These are phyloP conservation scores for Clathrospora elynae DNA, from an alignment of 2,329 filamentous ascomycete species.

Conservation along the genomic window DNA sequence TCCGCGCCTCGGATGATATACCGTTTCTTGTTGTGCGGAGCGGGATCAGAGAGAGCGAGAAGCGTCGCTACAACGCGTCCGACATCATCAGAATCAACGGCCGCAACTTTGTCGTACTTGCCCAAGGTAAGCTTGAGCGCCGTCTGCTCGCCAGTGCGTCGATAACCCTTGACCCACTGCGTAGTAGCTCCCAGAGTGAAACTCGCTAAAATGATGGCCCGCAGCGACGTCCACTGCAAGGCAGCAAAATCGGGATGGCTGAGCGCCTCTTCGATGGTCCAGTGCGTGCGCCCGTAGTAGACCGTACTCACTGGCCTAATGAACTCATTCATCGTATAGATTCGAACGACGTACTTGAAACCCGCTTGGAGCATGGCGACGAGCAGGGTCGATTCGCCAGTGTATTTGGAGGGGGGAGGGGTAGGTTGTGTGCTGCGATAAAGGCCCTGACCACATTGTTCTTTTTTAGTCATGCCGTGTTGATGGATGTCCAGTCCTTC, in stretches of 20 bases:
- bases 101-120: conserved; percentile 8
- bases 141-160: conserved; percentile 9
- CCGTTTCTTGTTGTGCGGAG: conserved; percentile 17
- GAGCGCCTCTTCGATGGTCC: conserved; percentile 24
- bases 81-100: conserved; percentile 25
- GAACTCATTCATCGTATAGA: conserved; percentile 22
- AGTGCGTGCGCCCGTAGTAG: conserved; percentile 25
- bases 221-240: conserved; percentile 22
- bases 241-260: conserved; percentile 9
- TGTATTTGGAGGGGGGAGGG: conserved; percentile 25
- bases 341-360: conserved; percentile 25
- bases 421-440: conserved; percentile 26
- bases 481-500: conserved; percentile 20
- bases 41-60: conserved; percentile 13
- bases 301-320: conserved; percentile 14
- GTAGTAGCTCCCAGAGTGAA: conserved; percentile 7
- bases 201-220: conserved; percentile 18
- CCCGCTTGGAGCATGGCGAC: conserved; percentile 14
- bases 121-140: conserved; percentile 6
- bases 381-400: conserved; percentile 25
- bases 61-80: conserved; percentile 20
- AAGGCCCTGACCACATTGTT: conserved; percentile 17
- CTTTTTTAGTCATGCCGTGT: conserved; percentile 17
- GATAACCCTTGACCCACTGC: conserved; percentile 11
- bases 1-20: conserved; percentile 24